Evolutionary conservation across 129 eudicot genomes (phyloP).

Genomic region (Flaveria ramosissima): DNA sequence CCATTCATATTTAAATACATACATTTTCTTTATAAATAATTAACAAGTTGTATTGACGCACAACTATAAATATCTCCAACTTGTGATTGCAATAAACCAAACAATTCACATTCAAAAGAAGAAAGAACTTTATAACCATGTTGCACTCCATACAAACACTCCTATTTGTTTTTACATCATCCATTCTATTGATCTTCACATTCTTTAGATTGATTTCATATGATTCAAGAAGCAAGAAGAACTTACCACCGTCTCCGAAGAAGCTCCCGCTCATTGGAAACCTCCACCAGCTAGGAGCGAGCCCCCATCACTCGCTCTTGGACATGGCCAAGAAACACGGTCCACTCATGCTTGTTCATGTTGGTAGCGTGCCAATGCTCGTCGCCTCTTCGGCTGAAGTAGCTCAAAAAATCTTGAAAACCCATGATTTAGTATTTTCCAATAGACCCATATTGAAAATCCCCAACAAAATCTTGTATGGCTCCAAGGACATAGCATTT

Average conservation of each 20-base stretch:
- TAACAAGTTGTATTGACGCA: neutral
- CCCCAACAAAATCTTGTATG: constrained; percentile 18
- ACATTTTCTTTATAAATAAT: neutral
- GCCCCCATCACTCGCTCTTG: constrained; percentile 34
- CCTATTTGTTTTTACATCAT: neutral
- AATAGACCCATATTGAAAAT: constrained; percentile 33
- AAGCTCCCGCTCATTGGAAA: constrained; percentile 51
- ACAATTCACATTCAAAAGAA: neutral
- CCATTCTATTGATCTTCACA: neutral
- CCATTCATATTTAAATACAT: neutral
- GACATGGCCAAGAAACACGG: constrained; percentile 36
- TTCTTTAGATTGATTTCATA: constrained; percentile 6
- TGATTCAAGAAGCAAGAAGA: neutral
- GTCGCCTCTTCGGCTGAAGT: constrained; percentile 35
- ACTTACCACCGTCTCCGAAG: constrained; percentile 43
- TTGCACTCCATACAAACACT: neutral
- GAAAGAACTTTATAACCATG: neutral
- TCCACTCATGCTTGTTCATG: constrained; percentile 39
- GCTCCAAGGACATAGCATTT: constrained; percentile 28
- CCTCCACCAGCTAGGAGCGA: constrained; percentile 45
- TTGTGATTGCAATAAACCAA: neutral
- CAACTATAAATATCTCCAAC: neutral
- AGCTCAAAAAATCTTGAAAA: constrained; percentile 44
- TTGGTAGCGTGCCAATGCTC: constrained; percentile 37
- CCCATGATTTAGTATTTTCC: constrained; percentile 33